Base-by-base conservation (phyloP, 192 early-diverging fungal genomes). In the Linnemannia schmuckeri region DNA sequence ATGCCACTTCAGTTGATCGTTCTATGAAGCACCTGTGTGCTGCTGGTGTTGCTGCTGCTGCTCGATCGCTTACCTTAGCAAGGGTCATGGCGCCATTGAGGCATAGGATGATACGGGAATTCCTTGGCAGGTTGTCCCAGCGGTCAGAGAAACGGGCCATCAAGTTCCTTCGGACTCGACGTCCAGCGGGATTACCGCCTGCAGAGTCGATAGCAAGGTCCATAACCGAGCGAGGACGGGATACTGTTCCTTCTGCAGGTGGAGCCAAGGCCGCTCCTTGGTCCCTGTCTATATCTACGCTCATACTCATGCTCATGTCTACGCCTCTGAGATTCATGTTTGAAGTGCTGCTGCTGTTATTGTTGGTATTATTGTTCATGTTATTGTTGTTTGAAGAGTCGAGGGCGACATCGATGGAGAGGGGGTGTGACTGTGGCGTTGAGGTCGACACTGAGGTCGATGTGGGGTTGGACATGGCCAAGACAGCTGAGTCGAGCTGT, bases 41-140 rank as follows among this genome's bases (percentile, higher is more conserved):
- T 13, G 63, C 13, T 66, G 66, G 15, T 33, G 33, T 22, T 18
- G 18, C 49, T 52, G 49, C 49, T 18, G 49, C 17, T 17, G 22
- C 52, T 54, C 37, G 27, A 10, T 41, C 18, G 18, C 68, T 61
- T 76, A 91, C 88, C 88, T 90, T 88, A 40, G 81, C 38, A 27
- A 82, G 33, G 20, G 87, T 79, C 38, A 89, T 81, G 3, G 85
- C 47, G 33, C 76, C 61, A 18, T 75, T 88, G 40, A 80, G 79
- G 22, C 70, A 42, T 47, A 92, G 80, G 41, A 91, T 57, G 15
- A 91, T 71, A 41, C 90, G 88, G 37, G 90, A 89, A 22, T 79
- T 80, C 61, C 90, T 57, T 30, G 91, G 89, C 3, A 89, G 85
- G 74, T 30, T 78, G 13, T 74, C 54, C 90, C 90, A 91, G 27